A percentile compares a stretch with the other conserved stretches of the same genome.
Conservation (phyloP, 2,329 filamentous ascomycete species). For the Venturia aucupariae region DNA sequence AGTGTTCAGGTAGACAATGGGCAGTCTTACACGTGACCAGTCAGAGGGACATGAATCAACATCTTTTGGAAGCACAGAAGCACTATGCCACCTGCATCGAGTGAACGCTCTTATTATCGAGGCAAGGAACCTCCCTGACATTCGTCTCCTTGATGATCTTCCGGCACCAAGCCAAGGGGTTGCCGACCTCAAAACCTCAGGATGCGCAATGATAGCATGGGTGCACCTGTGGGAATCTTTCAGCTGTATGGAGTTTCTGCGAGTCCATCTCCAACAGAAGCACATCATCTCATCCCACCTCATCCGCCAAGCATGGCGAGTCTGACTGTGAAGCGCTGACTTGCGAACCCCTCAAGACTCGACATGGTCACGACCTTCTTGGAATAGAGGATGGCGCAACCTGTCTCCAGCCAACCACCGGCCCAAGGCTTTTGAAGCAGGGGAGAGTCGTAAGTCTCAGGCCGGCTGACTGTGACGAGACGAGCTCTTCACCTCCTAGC, state of each 20-base stretch:
- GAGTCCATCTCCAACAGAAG: background rate
- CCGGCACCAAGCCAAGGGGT: too few species aligned
- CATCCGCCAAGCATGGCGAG: background rate
- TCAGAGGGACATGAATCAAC: too few species aligned
- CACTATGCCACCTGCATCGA: too few species aligned
- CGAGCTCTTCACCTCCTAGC: background rate
- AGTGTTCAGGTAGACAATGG: too few species aligned
- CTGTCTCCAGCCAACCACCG: background rate
- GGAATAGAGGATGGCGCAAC: background rate
- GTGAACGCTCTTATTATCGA: too few species aligned
- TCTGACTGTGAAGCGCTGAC: background rate
- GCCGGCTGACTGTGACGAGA: background rate
- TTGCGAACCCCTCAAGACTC: background rate
- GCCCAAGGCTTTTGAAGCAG: background rate
- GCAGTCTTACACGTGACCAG: too few species aligned
- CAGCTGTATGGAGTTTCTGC: too few species aligned
- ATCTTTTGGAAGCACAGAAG: too few species aligned
- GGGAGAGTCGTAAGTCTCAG: background rate
- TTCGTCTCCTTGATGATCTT: too few species aligned
- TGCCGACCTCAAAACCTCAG: too few species aligned
- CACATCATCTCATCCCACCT: background rate
- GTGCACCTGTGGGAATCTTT: background rate
- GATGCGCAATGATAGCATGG: background rate
- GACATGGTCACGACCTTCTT: background rate
- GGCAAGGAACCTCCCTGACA: too few species aligned